Evolutionary conservation across 805 yeast genomes (phyloP).

Genomic region (Zygosaccharomyces bisporus): DNA sequence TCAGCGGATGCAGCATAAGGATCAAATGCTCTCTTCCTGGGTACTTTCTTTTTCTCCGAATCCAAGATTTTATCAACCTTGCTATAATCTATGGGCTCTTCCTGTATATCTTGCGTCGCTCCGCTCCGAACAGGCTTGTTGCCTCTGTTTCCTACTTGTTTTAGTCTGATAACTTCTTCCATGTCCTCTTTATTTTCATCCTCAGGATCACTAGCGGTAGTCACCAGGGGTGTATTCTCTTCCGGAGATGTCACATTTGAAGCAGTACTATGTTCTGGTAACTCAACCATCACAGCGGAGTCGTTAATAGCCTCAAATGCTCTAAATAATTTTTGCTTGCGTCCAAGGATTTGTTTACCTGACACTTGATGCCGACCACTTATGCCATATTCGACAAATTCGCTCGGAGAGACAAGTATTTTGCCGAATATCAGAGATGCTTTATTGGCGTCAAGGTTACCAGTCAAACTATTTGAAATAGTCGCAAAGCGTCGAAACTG

Average conservation of each 20-base stretch:
- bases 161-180: slow-evolving; percentile 43
- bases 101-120: slow-evolving; percentile 9
- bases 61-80: slow-evolving; percentile 43
- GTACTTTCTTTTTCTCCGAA: slow-evolving; percentile 14
- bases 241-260: slow-evolving; percentile 1
- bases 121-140: slow-evolving; percentile 7
- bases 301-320: slow-evolving; percentile 22
- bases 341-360: slow-evolving; percentile 16
- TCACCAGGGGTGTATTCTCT: slow-evolving; percentile 23
- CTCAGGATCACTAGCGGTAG: background rate
- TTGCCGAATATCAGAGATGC: slow-evolving; percentile 16
- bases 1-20: slow-evolving; percentile 49
- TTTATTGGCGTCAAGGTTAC: background rate
- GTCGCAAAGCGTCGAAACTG: slow-evolving; percentile 11
- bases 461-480: background rate
- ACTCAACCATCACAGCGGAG: slow-evolving; percentile 36
- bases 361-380: slow-evolving; percentile 11
- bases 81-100: slow-evolving; percentile 43
- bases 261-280: slow-evolving; percentile 25
- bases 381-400: slow-evolving; percentile 10
- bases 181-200: slow-evolving; percentile 19
- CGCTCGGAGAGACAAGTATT: slow-evolving; percentile 6
- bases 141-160: slow-evolving; percentile 24
- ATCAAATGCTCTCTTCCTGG: slow-evolving; percentile 47
- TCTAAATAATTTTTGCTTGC: slow-evolving; percentile 15